Percentiles rank a stretch among this genome's conserved stretches.
Conservation (phyloP, 176 grass and related monocot species). For the Carex kokanica region DNA sequence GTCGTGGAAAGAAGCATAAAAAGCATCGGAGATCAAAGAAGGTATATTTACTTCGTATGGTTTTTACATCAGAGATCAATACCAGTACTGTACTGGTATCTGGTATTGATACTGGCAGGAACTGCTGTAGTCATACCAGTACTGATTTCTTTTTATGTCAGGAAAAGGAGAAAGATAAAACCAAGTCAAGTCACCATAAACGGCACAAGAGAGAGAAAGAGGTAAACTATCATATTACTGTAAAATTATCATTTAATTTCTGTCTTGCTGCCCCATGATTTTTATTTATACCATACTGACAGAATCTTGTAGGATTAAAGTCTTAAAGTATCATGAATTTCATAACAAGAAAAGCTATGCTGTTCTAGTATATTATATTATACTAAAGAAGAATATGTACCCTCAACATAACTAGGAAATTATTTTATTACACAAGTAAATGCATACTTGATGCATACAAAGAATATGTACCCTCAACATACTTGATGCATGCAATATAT, state of each 20-base stretch:
- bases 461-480: no score
- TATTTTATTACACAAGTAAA: neutral
- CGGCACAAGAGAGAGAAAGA: constrained; percentile 18
- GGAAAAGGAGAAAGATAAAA: neutral
- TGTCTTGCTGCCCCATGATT: neutral
- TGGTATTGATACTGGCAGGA: neutral
- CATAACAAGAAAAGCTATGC: neutral
- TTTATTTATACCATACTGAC: neutral
- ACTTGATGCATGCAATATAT: neutral
- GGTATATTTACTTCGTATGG: neutral
- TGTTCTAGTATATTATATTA: neutral
- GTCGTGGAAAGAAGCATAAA: constrained; percentile 1
- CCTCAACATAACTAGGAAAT: neutral
- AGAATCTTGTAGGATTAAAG: neutral
- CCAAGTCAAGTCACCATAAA: constrained; percentile 3
- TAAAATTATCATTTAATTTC: neutral
- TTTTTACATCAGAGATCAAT: neutral
- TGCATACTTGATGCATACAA: neutral
- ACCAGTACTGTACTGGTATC: neutral
- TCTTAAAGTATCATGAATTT: neutral
- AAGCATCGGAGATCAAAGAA: constrained; percentile 11
- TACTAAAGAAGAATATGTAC: neutral
- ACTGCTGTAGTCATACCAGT: neutral
- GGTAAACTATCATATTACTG: constrained; percentile 16
- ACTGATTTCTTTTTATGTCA: neutral